Evolutionary conservation across 495 filamentous ascomycete genomes (phyloP).

Genomic region (Aspergillus campestris): DNA sequence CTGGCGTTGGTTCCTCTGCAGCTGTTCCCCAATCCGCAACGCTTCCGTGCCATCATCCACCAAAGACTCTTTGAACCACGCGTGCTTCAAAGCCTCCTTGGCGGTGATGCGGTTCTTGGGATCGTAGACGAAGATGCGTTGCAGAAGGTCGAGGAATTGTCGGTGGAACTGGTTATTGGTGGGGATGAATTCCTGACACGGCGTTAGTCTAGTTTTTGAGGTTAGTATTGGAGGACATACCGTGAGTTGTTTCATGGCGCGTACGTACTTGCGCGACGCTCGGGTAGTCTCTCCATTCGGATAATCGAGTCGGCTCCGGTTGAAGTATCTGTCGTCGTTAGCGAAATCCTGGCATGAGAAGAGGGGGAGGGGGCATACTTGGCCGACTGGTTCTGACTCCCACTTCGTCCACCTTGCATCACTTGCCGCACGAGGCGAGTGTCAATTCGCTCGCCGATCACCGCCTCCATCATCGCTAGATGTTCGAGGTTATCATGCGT

Average conservation of each 20-base stretch:
- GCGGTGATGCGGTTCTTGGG: conserved; percentile 84
- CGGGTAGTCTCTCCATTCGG: conserved; percentile 80
- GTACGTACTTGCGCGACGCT: conserved; percentile 85
- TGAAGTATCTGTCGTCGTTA: conserved; percentile 63
- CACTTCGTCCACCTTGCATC: conserved; percentile 51
- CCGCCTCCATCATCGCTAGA: conserved; percentile 98
- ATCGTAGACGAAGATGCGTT: conserved; percentile 92
- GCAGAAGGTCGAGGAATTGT: conserved; percentile 79
- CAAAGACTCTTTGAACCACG: conserved; percentile 83
- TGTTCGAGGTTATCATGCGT: conserved; percentile 98
- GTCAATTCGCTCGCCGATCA: conserved; percentile 70
- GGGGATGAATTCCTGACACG: conserved; percentile 80
- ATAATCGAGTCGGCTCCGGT: conserved; percentile 75
- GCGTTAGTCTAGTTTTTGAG: background rate
- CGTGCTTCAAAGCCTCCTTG: conserved; percentile 81
- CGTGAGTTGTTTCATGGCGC: conserved; percentile 81
- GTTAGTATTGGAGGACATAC: conserved; percentile 42
- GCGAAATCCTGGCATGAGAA: background rate
- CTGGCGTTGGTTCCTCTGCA: conserved; percentile 22
- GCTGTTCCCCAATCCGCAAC: conserved; percentile 50
- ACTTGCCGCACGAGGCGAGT: conserved; percentile 67
- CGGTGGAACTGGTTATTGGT: conserved; percentile 66
- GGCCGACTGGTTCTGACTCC: conserved; percentile 63
- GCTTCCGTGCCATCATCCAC: conserved; percentile 95
- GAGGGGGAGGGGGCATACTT: conserved; percentile 51